Evolutionary conservation across 768 basidiomycete genomes (phyloP).

Genomic region (Rhodotorula kratochvilovae): DNA sequence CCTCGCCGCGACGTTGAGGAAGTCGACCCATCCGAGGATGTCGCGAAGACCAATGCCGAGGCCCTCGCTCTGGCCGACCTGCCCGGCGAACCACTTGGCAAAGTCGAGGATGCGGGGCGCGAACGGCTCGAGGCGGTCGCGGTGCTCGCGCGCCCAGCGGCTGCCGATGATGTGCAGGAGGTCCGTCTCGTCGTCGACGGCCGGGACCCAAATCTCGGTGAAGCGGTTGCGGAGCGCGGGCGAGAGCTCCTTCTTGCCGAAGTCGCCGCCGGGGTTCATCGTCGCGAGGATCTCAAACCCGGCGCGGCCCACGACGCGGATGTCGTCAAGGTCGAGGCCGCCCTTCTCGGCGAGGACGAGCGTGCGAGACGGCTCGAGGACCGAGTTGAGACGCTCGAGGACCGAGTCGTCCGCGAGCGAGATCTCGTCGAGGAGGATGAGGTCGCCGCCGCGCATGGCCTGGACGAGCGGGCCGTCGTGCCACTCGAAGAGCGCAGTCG

Average conservation of each 20-base stretch:
- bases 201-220: constrained; percentile 98
- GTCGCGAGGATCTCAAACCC: constrained; percentile 88
- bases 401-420: constrained; percentile 98
- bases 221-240: constrained; percentile 95
- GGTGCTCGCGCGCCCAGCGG: constrained; percentile 59
- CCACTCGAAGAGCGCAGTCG: constrained; percentile 90
- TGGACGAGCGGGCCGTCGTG: constrained; percentile 91
- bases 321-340: constrained; percentile 64
- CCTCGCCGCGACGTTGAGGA: constrained; percentile 57
- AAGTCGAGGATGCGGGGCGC: constrained; percentile 70
- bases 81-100: constrained; percentile 69
- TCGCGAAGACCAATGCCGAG: constrained; percentile 76
- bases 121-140: constrained; percentile 52
- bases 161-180: constrained; percentile 68
- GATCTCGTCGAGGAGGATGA: constrained; percentile 91
- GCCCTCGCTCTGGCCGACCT: constrained; percentile 56
- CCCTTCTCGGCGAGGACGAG: constrained; percentile 91
- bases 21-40: constrained; percentile 88
- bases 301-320: constrained; percentile 61
- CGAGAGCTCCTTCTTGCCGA: constrained; percentile 97
- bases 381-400: constrained; percentile 91
- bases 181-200: constrained; percentile 67
- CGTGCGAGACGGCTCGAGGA: constrained; percentile 81
- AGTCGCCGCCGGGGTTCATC: constrained; percentile 99
- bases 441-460: constrained; percentile 77